Base-by-base conservation (phyloP, 129 eudicot genomes). In the Artemisia argyi region DNA sequence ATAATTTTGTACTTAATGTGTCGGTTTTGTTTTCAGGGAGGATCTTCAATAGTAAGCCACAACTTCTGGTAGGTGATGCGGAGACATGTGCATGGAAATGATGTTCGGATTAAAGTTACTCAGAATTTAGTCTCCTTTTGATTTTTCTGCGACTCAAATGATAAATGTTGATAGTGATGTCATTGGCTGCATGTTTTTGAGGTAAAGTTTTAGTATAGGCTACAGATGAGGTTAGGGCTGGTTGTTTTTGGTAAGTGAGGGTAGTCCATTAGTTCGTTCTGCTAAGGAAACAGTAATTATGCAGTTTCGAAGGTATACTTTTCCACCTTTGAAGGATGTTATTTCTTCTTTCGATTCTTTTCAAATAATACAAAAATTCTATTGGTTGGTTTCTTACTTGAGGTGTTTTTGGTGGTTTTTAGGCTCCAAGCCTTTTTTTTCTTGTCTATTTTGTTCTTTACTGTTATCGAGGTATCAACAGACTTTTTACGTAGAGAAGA, bases 401-500 rank as follows among this genome's bases (percentile, higher is more conserved):
- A 7, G 42, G 42, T 35, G 7, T 4, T 35, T 32, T 6, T 39
- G 46, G 46, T 39, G 10, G 2, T 39, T 39, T 39, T 39, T 7
- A 7, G 46, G 11, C 46, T 52, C 18, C 8, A 15, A 14, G 6
- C 17, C 57, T 12, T 13, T 52, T 52, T 50, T 11, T 50, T 50
- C n/a, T n/a, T 50, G 15, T 52, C 15, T 13, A 7, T 52, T 52
- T 11, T 52, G 57, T 12, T 52, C 18, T 3, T 52, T 52, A 52
- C 3, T 52, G 1, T 14, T 52, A 52, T 9, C 57, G 17, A 4
- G n/a, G 57, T 12, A 12, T 52, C 3, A 30, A 4, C 92, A 62
- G 96, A 89, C 75, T 87, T 92, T 73, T 81, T 83, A n/a, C 92
- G 81, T 1, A 92, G 87, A 2, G 91, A 87, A 16, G 96, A 79